Conservation (phyloP, 2,329 filamentous ascomycete species). For the Zarea fungicola region DNA sequence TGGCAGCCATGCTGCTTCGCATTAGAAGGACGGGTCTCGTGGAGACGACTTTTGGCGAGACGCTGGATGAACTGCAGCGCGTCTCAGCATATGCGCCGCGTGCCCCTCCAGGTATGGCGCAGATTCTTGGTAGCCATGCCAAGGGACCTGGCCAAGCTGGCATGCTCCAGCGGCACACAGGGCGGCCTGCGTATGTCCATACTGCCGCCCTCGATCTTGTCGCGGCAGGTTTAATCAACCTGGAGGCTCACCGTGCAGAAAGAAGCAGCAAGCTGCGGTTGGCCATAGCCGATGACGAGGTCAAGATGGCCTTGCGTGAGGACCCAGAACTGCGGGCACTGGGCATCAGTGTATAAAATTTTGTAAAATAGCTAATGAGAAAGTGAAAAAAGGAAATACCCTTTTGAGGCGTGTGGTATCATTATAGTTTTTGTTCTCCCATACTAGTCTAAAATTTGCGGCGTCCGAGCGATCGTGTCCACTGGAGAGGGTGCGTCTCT, state of each 20-base stretch:
- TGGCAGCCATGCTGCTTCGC: slow-evolving; percentile 74
- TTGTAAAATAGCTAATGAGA: slow-evolving; percentile 19
- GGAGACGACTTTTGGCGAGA: slow-evolving; percentile 84
- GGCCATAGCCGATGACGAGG: slow-evolving; percentile 83
- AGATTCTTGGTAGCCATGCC: slow-evolving; percentile 28
- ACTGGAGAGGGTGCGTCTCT: slow-evolving; percentile 86
- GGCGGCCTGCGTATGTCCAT: slow-evolving; percentile 45
- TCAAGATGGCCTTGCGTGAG: slow-evolving; percentile 80
- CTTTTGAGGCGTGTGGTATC: slow-evolving; percentile 9
- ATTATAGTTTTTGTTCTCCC: slow-evolving; percentile 1
- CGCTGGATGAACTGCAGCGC: slow-evolving; percentile 67
- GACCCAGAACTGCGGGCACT: slow-evolving; percentile 81
- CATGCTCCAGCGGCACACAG: slow-evolving; percentile 24
- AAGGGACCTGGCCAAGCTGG: slow-evolving; percentile 21
- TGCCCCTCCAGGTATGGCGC: slow-evolving; percentile 32
- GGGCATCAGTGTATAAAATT: slow-evolving; percentile 48
- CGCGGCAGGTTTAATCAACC: slow-evolving; percentile 78
- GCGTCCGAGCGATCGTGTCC: slow-evolving; percentile 76
- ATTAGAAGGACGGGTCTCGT: slow-evolving; percentile 77
- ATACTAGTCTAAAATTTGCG: slow-evolving; percentile 59
- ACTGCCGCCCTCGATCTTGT: slow-evolving; percentile 75
- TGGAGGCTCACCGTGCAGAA: slow-evolving; percentile 77
- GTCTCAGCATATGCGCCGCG: slow-evolving; percentile 30
- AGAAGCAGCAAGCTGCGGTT: slow-evolving; percentile 82
- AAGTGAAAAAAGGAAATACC: slow-evolving; percentile 1